These are phyloP conservation scores for Aristolochia contorta DNA, from an alignment of 164 flowering plant genomes.

Conservation along the genomic window DNA sequence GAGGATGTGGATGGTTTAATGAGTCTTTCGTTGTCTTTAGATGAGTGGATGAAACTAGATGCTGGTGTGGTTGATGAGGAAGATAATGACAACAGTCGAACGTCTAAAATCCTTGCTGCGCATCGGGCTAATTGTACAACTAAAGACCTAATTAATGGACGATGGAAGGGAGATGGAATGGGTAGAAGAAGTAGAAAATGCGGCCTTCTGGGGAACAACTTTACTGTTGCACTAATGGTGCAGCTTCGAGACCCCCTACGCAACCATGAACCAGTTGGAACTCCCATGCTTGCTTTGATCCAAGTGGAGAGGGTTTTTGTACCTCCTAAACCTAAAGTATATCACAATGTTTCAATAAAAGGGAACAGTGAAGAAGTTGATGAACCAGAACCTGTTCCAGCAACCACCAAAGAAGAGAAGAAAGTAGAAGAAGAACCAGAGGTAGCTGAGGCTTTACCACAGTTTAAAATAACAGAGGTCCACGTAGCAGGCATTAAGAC, in stretches of 20 bases:
- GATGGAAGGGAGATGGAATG: constrained; percentile 41
- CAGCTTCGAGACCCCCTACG: constrained; percentile 94
- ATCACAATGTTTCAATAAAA: constrained; percentile 37
- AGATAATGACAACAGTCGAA: constrained; percentile 52
- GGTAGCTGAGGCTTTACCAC: constrained; percentile 42
- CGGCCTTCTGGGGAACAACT: constrained; percentile 80
- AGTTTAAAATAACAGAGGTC: constrained; percentile 46
- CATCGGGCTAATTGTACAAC: constrained; percentile 59
- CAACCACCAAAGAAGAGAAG: constrained; percentile 19
- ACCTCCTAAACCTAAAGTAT: constrained; percentile 78
- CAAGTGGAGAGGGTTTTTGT: constrained; percentile 85
- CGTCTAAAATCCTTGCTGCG: constrained; percentile 74
- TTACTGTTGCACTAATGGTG: constrained; percentile 86
- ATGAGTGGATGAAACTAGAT: constrained; percentile 92
- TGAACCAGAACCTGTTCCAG: constrained; percentile 19
- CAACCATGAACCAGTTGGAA: constrained; percentile 84
- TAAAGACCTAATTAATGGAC: constrained; percentile 31
- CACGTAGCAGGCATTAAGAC: constrained; percentile 63
- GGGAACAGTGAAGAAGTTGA: constrained; percentile 34
- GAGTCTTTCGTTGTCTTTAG: constrained; percentile 81
- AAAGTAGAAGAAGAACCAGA: constrained; percentile 24
- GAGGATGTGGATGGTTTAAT: constrained; percentile 72
- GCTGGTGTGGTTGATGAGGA: constrained; percentile 72
- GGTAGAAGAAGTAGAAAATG: constrained; percentile 48
- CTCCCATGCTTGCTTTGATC: constrained; percentile 92